Base-by-base conservation (phyloP, 345 rosid genomes). In the Laguncularia racemosa region DNA sequence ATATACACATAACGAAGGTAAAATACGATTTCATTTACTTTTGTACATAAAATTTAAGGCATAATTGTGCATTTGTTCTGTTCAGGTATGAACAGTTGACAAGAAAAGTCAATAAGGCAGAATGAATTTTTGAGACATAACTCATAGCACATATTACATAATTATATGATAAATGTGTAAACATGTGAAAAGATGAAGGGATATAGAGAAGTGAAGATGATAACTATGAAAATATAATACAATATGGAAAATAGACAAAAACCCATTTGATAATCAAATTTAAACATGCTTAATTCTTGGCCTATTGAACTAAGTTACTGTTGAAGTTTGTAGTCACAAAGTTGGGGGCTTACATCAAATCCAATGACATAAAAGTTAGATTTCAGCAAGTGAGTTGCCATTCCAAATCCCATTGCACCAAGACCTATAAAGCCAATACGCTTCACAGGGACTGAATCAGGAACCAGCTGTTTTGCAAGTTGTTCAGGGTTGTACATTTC, bases 341-440 rank as follows among this genome's bases (percentile, higher is more conserved):
- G 65, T 56, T 44, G 59, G 57, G 71, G 52, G 71, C 72, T 84
- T 86, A 92, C 98, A 63, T 92, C 98, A 66, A 59, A 92, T 75
- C 98, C 98, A 67, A 77, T 16, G 44, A 92, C 93, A 51, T 60
- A 54, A 69, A 75, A 92, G 3, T 84, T 81, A 17, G 85, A 78
- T 61, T 80, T 86, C 66, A 88, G 62, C 60, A 92, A 75, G 53
- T 88, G 84, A 52, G 87, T 70, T 71, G 98, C 98, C 98, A 91
- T 88, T 68, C 95, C 98, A 73, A 88, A 86, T 53, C 98, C 98
- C 98, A 91, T 91, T 78, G 96, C 98, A 63, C 98, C 98, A 51
- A 92, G 98, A 56, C 98, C 98, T 73, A 92, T 81, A 67, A 88
- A 92, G 63, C 96, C 96, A 62, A 92, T 68, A 68, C 74, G 78